phyloP scores from a whole-genome alignment of 1,284 basidiomycete species.

The Austroboletus olivaceoglutinosus region DNA sequence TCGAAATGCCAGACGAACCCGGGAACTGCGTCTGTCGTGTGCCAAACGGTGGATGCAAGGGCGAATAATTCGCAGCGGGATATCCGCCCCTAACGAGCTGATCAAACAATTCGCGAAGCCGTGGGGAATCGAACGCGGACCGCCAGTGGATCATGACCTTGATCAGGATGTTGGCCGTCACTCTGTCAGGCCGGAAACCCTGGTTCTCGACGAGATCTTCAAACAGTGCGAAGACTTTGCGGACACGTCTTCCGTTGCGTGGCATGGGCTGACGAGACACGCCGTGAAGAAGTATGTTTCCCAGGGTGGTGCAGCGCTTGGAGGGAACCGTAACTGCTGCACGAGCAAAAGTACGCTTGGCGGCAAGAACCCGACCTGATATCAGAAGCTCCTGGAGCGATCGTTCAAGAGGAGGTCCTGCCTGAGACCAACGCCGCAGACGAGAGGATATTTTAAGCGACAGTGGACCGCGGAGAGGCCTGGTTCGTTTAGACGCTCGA shows the following conservation, averaged over 20 bases:
- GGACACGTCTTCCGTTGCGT: constrained; percentile 44
- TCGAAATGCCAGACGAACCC: constrained; percentile 32
- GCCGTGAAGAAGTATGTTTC: constrained; percentile 56
- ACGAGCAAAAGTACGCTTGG: constrained; percentile 40
- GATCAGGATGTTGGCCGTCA: constrained; percentile 64
- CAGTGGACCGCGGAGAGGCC: constrained; percentile 1
- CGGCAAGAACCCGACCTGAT: constrained; percentile 38
- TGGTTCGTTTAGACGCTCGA: constrained; percentile 1
- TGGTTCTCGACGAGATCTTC: constrained; percentile 39
- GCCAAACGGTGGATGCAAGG: constrained; percentile 43
- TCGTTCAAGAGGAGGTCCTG: constrained; percentile 11
- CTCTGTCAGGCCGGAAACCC: constrained; percentile 54
- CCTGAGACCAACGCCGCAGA: constrained; percentile 6
- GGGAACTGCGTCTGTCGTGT: constrained; percentile 25
- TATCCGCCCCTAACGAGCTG: constrained; percentile 56
- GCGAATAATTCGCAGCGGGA: constrained; percentile 36
- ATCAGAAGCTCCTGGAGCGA: constrained; percentile 22
- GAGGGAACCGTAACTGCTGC: constrained; percentile 30
- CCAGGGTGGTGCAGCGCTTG: constrained; percentile 41
- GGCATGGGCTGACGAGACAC: constrained; percentile 33
- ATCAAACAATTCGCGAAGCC: constrained; percentile 58
- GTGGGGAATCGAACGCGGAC: constrained; percentile 37
- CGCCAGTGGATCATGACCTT: constrained; percentile 54
- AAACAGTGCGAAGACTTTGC: constrained; percentile 41
- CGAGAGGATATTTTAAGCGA: constrained; percentile 23